phyloP scores from a whole-genome alignment of 441 rosid genomes.

The Pelargonium cotyledonis region DNA sequence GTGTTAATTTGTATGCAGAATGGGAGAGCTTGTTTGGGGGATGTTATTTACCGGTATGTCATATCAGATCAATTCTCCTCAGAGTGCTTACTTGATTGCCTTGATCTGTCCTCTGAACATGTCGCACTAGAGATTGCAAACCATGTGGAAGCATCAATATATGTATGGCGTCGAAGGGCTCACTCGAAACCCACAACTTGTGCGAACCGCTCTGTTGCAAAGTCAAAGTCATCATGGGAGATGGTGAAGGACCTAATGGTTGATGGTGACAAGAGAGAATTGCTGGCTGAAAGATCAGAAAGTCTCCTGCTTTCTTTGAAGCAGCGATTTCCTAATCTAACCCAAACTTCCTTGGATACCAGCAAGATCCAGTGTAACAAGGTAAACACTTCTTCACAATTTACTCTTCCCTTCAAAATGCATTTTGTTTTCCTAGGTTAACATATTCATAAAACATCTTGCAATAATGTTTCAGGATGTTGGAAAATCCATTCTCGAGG shows the following conservation, averaged over 20 bases:
- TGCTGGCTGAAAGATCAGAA: slow-evolving; percentile 84
- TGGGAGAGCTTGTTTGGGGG: slow-evolving; percentile 85
- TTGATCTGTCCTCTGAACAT: slow-evolving; percentile 89
- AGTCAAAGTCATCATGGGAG: slow-evolving; percentile 81
- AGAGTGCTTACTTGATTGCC: slow-evolving; percentile 82
- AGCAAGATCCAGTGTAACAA: slow-evolving; percentile 95
- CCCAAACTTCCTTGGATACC: slow-evolving; percentile 91
- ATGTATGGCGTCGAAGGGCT: slow-evolving; percentile 60
- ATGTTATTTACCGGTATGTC: slow-evolving; percentile 69
- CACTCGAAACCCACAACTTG: slow-evolving; percentile 43
- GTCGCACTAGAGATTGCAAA: slow-evolving; percentile 91
- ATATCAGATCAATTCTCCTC: slow-evolving; percentile 82
- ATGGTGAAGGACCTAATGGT: slow-evolving; percentile 83
- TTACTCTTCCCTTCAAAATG: background rate
- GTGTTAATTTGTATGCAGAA: slow-evolving; percentile 45
- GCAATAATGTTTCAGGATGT: slow-evolving; percentile 51
- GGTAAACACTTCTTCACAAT: slow-evolving; percentile 35
- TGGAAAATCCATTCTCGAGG: slow-evolving; percentile 94
- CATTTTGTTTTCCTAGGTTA: background rate
- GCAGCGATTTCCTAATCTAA: slow-evolving; percentile 85
- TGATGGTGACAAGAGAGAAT: slow-evolving; percentile 74
- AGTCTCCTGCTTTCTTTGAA: slow-evolving; percentile 74
- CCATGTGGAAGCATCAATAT: slow-evolving; percentile 73
- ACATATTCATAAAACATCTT: background rate
- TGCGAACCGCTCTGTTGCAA: slow-evolving; percentile 25